Conservation (phyloP, 2,329 filamentous ascomycete genomes). For the Apiospora sp. region DNA sequence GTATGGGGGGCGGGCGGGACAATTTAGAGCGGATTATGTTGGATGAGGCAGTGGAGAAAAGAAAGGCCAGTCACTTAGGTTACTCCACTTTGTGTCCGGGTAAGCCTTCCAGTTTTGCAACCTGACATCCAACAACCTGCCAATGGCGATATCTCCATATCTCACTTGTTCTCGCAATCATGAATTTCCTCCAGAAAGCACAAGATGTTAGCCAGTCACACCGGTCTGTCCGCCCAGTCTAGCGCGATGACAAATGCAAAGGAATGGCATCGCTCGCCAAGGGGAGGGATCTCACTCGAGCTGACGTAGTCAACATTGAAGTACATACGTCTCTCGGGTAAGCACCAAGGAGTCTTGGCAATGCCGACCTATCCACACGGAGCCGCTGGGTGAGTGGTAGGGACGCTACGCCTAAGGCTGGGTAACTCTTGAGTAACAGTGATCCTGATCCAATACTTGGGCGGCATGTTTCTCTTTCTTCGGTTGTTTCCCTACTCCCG, state of each 20-base stretch:
- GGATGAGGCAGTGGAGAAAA: background rate
- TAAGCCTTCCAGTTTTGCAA: conserved; percentile 15
- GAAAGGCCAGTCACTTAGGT: background rate
- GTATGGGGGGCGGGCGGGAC: background rate
- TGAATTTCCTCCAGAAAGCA: background rate
- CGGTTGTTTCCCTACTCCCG: background rate
- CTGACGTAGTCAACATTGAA: conserved; percentile 1
- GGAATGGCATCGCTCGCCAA: conserved; percentile 1
- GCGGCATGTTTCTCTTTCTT: background rate
- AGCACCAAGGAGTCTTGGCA: background rate
- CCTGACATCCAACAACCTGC: background rate
- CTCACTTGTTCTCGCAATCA: background rate
- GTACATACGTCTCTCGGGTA: background rate
- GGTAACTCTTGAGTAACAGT: conserved; percentile 4
- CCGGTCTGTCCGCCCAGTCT: background rate
- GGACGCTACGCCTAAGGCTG: background rate
- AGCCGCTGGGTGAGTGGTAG: background rate
- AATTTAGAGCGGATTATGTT: background rate
- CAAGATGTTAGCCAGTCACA: background rate
- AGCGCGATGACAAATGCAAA: background rate
- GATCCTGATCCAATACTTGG: background rate
- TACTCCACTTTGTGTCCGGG: conserved; percentile 1
- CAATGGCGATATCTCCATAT: conserved; percentile 4
- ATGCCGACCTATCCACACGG: conserved; percentile 5
- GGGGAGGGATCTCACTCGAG: background rate